Evolutionary conservation across 306 rosid genomes (phyloP).

Genomic region (Dalbergia oliveri): DNA sequence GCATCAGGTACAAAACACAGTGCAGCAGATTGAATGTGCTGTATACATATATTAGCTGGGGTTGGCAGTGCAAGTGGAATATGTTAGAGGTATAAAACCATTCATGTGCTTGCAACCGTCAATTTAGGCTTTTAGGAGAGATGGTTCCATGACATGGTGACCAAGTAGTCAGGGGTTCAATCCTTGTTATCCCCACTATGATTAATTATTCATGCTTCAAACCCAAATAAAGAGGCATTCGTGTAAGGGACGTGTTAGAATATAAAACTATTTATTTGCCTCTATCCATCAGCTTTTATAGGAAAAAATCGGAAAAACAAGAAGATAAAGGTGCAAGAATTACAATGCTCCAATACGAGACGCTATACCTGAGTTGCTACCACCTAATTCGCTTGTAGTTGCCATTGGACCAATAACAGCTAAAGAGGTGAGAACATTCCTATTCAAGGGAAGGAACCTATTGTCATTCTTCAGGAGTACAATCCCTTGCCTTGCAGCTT

Average conservation of each 20-base stretch:
- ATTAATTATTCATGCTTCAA: no score
- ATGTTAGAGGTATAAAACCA: no score
- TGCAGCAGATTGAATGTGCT: slow-evolving; percentile 1
- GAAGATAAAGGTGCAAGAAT: background rate
- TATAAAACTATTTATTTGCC: no score
- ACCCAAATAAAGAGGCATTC: no score
- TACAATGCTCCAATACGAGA: slow-evolving; percentile 31
- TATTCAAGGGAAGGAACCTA: slow-evolving; percentile 77
- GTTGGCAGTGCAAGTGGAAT: no score
- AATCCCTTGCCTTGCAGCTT: slow-evolving; percentile 93
- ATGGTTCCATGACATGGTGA: no score
- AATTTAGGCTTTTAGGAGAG: no score
- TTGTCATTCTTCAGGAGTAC: slow-evolving; percentile 85
- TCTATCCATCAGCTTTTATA: no score
- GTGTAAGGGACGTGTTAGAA: no score
- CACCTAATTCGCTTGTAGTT: slow-evolving; percentile 65
- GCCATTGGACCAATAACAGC: slow-evolving; percentile 88
- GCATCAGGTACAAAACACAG: background rate
- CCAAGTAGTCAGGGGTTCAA: no score
- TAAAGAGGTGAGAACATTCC: slow-evolving; percentile 49
- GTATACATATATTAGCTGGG: background rate
- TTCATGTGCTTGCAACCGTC: no score
- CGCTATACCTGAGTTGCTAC: slow-evolving; percentile 75
- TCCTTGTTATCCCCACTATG: no score
- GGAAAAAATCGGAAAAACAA: background rate